Base-by-base conservation (phyloP, 768 basidiomycete genomes). In the Panus rudis region DNA sequence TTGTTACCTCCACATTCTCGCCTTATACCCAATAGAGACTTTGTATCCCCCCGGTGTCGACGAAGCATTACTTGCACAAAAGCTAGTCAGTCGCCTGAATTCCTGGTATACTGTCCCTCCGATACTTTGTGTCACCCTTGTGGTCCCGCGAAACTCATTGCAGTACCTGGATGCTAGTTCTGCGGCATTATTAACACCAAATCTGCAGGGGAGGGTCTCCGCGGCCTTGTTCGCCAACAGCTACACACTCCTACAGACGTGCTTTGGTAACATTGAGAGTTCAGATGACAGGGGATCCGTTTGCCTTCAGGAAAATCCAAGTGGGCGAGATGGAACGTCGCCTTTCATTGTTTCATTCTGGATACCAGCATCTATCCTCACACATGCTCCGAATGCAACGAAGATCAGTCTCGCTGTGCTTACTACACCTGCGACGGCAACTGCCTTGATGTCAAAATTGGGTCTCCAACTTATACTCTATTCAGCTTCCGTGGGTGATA, bases 1-100 rank as follows among this genome's bases (percentile, higher is more conserved):
- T 38, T 52, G 62, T 14, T 66, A 72, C 14, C 56, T 76, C 4
- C 63, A 75, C 46, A 60, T 67, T 12, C 55, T 66, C 19, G 66
- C 63, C 12, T 50, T 77, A 0, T 53, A 65, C 44, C 64, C 66
- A 4, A 58, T 59, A 19, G 31, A 40, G 2, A 42, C 41, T 0
- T 46, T 52, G 23, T 54, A 60, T 33, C 37, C 40, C n/a, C n/a
- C n/a, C n/a, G n/a, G n/a, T n/a, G n/a, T n/a, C 17, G 24, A 37
- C 6, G 17, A 37, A 19, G 20, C 33, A 14, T n/a, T 41, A 12
- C 39, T 27, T 12, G 42, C 17, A 12, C 10, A 3, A 19, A 45
- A 41, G 17, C 30, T 37, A 30, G n/a, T 20, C 12, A 27, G 55
- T 6, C 28, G 39, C 4, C 55, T 56, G n/a, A 20, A 27, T 2